Evolutionary conservation across 495 filamentous ascomycete genomes (phyloP).

Genomic region (Penicillium silybi): DNA sequence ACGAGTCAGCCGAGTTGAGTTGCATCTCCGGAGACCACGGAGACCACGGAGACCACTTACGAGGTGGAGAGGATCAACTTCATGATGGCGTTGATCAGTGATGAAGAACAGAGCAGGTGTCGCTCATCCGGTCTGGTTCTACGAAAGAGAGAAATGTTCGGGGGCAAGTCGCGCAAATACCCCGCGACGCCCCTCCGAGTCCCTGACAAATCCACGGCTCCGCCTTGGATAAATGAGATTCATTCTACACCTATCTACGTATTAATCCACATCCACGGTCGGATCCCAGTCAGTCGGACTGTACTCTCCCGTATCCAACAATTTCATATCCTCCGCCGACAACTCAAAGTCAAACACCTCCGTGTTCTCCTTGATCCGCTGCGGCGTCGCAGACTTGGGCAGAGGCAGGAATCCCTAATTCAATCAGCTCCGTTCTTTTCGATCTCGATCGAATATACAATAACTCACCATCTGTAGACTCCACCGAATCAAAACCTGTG

Average conservation of each 20-base stretch:
- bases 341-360: constrained; percentile 82
- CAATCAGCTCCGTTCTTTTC: constrained; percentile 1
- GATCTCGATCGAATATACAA: background rate
- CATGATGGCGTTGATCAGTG: constrained; percentile 38
- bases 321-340: constrained; percentile 52
- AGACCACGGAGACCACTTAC: constrained; percentile 42
- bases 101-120: background rate
- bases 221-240: background rate
- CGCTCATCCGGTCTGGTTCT: background rate
- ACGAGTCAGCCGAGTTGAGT: constrained; percentile 2
- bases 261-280: constrained; percentile 46
- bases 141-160: background rate
- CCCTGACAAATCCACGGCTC: constrained; percentile 22
- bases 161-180: background rate
- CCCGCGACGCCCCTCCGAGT: constrained; percentile 10
- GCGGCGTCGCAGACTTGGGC: constrained; percentile 56
- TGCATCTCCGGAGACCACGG: background rate
- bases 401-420: constrained; percentile 57
- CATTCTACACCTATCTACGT: background rate
- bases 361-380: constrained; percentile 65
- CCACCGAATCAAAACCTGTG: constrained; percentile 82
- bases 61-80: constrained; percentile 87
- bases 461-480: constrained; percentile 64
- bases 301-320: constrained; percentile 55
- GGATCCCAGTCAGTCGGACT: constrained; percentile 60